Conservation (phyloP, 2,329 filamentous ascomycete species). For the Colletotrichum incanum region DNA sequence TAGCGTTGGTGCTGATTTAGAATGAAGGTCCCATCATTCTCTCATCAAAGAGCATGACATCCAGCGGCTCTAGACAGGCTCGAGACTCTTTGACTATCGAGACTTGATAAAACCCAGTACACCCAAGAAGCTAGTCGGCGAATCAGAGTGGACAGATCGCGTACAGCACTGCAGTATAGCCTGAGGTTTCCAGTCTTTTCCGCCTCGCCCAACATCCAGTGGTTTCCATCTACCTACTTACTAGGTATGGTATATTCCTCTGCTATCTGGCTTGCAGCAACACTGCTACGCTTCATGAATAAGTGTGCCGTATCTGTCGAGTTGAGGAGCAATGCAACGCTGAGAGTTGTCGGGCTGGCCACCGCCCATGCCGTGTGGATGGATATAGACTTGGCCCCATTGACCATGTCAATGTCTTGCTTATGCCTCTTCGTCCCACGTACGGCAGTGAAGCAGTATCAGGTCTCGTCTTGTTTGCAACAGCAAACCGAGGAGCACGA, state of each 20-base stretch:
- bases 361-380: background rate
- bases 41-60: conserved; percentile 29
- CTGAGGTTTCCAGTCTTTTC: background rate
- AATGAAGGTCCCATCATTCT: conserved; percentile 41
- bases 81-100: background rate
- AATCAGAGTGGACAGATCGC: background rate
- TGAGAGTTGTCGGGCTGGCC: conserved; percentile 24
- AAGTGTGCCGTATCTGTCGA: background rate
- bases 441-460: conserved; percentile 5
- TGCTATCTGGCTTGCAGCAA: background rate
- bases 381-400: background rate
- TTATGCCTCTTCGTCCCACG: conserved; percentile 3
- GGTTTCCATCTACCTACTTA: background rate
- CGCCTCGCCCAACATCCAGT: background rate
- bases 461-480: background rate
- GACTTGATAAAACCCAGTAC: conserved; percentile 3
- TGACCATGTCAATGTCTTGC: background rate
- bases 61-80: conserved; percentile 8
- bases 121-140: background rate
- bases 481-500: conserved; percentile 2
- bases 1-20: conserved; percentile 40
- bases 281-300: background rate
- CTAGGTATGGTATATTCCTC: background rate
- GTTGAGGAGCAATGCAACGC: conserved; percentile 16
- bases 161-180: background rate